Evolutionary conservation across 2,329 filamentous ascomycete genomes (phyloP), one percentile per base, ranked within the genome.

Genomic region (Arthrobotrys sphaeroides): DNA sequence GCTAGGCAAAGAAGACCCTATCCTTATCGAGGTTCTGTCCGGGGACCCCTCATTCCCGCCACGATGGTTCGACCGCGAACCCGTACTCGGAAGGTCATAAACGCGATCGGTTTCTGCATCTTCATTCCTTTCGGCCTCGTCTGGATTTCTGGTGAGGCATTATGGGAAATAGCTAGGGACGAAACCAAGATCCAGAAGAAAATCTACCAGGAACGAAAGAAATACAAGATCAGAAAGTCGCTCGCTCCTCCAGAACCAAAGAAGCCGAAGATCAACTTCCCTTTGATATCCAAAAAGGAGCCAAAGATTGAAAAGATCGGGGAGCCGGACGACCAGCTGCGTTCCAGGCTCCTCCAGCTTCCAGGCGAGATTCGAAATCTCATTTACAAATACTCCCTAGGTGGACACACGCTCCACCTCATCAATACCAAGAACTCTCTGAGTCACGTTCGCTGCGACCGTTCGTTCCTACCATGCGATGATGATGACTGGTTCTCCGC

Each of bases 101-200:
- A 75, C 18, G 72, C 72, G 43, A 69, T 75, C 57, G 72, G 72
- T 5, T 75, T 75, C 26, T 75, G 72, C 26, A 69, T 75, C 22
- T 75, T 75, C 38, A 64, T 75, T n/a, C 72, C 72, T 22, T 75
- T 75, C 16, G 72, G 72, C 12, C 72, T 75, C 18, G 64, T 75
- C 45, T 75, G 72, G 72, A 75, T 75, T 62, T 59, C 64, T 12
- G 72, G 72, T 4, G 72, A 75, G 59, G 72, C 72, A 40, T 26
- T 69, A 13, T 75, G 64, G 57, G 72, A 75, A 31, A 28, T 75
- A 9, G 72, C 45, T 20, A 75, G 64, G 42, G 72, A 75, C 49
- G 72, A 75, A 36, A 60, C 64, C n/a, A 75, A 75, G 33, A 42
- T 75, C 38, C 72, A 75, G 45, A 75, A 69, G 57, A 75, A 68